Evolutionary conservation across 345 rosid species (phyloP), one percentile per base, ranked within the genome.

Genomic region (Eucalyptus sp.): DNA sequence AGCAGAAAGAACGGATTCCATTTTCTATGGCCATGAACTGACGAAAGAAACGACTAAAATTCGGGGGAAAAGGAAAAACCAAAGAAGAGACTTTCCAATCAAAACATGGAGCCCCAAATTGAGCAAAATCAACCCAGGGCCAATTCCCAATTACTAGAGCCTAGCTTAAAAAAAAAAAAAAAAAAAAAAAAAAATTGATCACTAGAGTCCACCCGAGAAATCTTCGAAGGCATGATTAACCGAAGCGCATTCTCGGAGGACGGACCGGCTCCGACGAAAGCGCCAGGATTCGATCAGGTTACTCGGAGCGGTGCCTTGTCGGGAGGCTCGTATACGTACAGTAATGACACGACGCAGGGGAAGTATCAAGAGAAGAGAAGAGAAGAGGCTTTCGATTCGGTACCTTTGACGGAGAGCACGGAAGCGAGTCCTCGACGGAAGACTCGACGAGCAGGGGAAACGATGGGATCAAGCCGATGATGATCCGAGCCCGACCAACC

Each of bases 341-440:
- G 50, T 7, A 44, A 7, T 7, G 49, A 31, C 46, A 13, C 54
- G 27, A 64, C 31, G 48, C 29, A 16, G 25, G 46, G 25, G 33
- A 44, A 60, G 43, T n/a, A 18, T 18, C 68, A n/a, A n/a, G n/a
- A n/a, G n/a, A 46, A 56, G 37, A 49, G 41, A 87, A 71, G 25
- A 4, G 37, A 56, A 44, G 51, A 87, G 50, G 50, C 6, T 13
- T 50, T 13, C 7, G 76, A 86, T 51, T 7, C 84, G 79, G 31
- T 86, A 91, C 94, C 93, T 92, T 90, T 92, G 89, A 92, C 89
- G 41, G 90, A 91, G 24, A 92, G 90, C 89, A 83, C 90, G 51
- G 92, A 90, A 79, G 92, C 60, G 79, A 92, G 56, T 56, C 92
- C 90, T 50, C 91, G 89, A 76, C 10, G 86, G 88, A 91, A 88